Evolutionary conservation across 23 red algal genomes (phyloP).

Genomic region (Porphyridium purpureum): DNA sequence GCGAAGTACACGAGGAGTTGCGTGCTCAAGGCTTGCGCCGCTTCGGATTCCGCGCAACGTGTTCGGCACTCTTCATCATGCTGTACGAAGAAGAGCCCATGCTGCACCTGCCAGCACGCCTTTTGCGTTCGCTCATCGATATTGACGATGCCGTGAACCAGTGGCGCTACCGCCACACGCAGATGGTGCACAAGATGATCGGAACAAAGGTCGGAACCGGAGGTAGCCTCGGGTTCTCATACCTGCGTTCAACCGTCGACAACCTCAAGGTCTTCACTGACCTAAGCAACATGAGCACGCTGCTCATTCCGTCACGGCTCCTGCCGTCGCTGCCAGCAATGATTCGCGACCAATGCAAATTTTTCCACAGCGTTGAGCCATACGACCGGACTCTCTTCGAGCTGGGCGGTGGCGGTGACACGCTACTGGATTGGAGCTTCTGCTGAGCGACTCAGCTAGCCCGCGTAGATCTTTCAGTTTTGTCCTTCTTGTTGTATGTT

Average conservation of each 20-base stretch:
- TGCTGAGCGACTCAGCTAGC: no score
- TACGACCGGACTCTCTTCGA: conserved; percentile 69
- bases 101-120: conserved; percentile 52
- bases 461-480: no score
- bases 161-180: conserved; percentile 92
- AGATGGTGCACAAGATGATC: conserved; percentile 99
- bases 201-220: conserved; percentile 87
- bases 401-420: conserved; percentile 49
- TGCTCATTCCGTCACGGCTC: conserved; percentile 84
- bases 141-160: conserved; percentile 86
- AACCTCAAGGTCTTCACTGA: conserved; percentile 78
- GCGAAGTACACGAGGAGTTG: conserved; percentile 70
- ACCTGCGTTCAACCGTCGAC: conserved; percentile 75
- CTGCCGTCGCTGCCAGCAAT: conserved; percentile 61
- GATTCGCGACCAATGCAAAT: conserved; percentile 74
- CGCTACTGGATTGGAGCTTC: conserved; percentile 46
- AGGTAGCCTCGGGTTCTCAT: conserved; percentile 70
- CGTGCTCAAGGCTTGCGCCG: conserved; percentile 29
- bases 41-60: conserved; percentile 78
- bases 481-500: no score
- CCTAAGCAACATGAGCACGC: conserved; percentile 70
- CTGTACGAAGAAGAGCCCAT: conserved; percentile 94
- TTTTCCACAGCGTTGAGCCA: conserved; percentile 53
- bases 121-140: conserved; percentile 74
- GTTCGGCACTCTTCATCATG: conserved; percentile 85